Conservation (phyloP, 139 green algal species). For the Haematococcus lacustris region DNA sequence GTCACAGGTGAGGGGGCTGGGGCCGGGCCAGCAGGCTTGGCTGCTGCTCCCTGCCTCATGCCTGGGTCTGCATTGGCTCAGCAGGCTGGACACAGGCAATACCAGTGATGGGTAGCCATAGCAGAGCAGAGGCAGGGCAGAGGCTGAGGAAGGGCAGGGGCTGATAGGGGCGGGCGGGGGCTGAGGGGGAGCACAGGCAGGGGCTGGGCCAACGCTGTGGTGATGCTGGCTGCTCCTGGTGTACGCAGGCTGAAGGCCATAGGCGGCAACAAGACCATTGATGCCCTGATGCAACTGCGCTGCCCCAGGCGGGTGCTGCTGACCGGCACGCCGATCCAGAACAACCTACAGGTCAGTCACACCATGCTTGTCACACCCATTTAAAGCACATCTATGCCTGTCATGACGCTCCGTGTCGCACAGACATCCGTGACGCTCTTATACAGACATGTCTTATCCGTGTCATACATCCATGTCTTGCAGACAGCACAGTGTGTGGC, state of each 20-base stretch:
- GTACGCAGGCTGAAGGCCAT: conserved; percentile 61
- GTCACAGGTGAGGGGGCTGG: conserved; percentile 9
- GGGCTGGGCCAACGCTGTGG: too few species aligned
- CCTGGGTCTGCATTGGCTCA: too few species aligned
- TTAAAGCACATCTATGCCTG: neutral
- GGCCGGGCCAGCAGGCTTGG: too few species aligned
- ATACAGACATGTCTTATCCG: neutral
- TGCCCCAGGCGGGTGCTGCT: conserved; percentile 70
- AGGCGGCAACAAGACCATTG: conserved; percentile 78
- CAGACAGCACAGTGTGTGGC: too few species aligned
- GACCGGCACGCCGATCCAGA: conserved; percentile 71
- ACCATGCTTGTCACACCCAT: neutral
- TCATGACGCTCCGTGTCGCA: neutral
- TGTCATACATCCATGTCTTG: neutral
- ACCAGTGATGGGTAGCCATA: too few species aligned
- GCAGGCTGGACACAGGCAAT: too few species aligned
- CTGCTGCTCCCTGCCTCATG: too few species aligned
- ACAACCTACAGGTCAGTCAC: conserved; percentile 52
- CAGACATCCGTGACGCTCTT: too few species aligned
- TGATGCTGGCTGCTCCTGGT: neutral
- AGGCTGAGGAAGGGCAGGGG: too few species aligned
- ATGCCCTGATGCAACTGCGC: conserved; percentile 49
- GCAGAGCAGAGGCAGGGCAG: too few species aligned
- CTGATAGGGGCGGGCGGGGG: too few species aligned
- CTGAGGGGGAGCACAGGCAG: too few species aligned